These are phyloP conservation scores for Artemisia annua DNA, from an alignment of 129 eudicot species.

Conservation along the genomic window DNA sequence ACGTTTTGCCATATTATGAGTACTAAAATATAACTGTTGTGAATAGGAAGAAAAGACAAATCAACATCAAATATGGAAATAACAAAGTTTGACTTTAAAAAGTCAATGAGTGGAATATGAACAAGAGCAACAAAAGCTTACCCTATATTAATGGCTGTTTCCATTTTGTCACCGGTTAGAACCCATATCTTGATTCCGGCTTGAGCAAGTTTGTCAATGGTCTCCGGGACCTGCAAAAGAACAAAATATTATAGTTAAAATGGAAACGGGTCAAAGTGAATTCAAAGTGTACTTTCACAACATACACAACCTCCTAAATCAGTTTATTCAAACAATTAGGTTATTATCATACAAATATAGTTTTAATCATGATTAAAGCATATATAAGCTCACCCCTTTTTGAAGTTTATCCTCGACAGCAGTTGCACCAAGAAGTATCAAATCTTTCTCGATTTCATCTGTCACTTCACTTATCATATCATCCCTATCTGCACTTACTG, in stretches of 20 bases:
- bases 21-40: too few species aligned
- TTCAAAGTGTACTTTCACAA: not conserved
- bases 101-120: slow-evolving; percentile 13
- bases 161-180: slow-evolving; percentile 64
- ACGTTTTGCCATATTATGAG: not conserved
- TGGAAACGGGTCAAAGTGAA: not conserved
- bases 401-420: slow-evolving; percentile 79
- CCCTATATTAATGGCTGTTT: slow-evolving; percentile 69
- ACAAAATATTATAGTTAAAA: not conserved
- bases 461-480: slow-evolving; percentile 44
- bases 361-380: not conserved
- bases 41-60: not conserved
- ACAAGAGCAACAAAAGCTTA: slow-evolving; percentile 19
- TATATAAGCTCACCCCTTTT: slow-evolving; percentile 50
- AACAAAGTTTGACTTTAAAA: slow-evolving; percentile 6
- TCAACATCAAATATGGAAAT: slow-evolving; percentile 5
- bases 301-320: not conserved
- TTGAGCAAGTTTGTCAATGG: slow-evolving; percentile 54
- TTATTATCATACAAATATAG: not conserved
- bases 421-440: slow-evolving; percentile 75
- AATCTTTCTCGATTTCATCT: slow-evolving; percentile 55
- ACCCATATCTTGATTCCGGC: slow-evolving; percentile 80
- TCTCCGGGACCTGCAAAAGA: slow-evolving; percentile 51
- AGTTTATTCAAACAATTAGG: not conserved
- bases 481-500: slow-evolving; percentile 56